A percentile compares a stretch with the other conserved stretches of the same genome.
Evolutionary conservation across 352 stramenopile species (phyloP).

Genomic region (Blastocystis sp.): DNA sequence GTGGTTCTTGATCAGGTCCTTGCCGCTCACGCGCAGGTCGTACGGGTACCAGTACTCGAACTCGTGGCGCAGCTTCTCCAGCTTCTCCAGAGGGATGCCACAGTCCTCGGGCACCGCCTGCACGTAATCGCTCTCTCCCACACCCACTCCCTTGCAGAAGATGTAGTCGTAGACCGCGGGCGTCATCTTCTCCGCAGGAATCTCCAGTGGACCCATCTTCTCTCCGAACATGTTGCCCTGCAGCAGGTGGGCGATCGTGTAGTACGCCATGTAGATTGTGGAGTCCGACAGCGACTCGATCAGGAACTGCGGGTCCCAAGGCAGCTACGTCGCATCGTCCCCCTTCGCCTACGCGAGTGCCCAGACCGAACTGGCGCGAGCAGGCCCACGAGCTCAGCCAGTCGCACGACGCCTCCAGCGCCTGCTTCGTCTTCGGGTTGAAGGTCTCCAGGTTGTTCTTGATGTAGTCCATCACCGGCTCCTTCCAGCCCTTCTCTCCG

Average conservation of each 20-base stretch:
- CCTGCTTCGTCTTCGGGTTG: conserved; percentile 55
- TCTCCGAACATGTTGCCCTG: conserved; percentile 73
- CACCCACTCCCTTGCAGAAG: conserved; percentile 77
- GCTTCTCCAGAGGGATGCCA: conserved; percentile 64
- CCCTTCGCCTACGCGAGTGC: conserved; percentile 62
- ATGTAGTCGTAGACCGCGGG: conserved; percentile 97
- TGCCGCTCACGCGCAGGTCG: conserved; percentile 88
- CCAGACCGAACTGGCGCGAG: conserved; percentile 90
- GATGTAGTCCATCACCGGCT: conserved; percentile 84
- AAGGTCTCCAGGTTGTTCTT: conserved; percentile 76
- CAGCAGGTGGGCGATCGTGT: conserved; percentile 94
- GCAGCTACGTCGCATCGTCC: conserved; percentile 70
- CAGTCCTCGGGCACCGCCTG: conserved; percentile 12
- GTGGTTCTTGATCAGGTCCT: conserved; percentile 92
- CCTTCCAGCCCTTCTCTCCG: conserved; percentile 91
- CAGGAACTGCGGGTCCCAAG: conserved; percentile 94
- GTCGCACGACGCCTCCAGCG: conserved; percentile 87
- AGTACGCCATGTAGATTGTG: conserved; percentile 99
- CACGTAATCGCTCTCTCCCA: conserved; percentile 58
- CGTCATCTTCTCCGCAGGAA: conserved; percentile 72
- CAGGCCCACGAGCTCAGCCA: conserved; percentile 99
- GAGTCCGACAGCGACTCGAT: conserved; percentile 97
- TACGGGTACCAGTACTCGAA: conserved; percentile 99
- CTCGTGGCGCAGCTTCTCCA: conserved; percentile 83
- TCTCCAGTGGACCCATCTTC: conserved; percentile 61